These are phyloP conservation scores for Pseudofabraea citricarpa DNA, from an alignment of 2,329 filamentous ascomycete species.

Conservation along the genomic window DNA sequence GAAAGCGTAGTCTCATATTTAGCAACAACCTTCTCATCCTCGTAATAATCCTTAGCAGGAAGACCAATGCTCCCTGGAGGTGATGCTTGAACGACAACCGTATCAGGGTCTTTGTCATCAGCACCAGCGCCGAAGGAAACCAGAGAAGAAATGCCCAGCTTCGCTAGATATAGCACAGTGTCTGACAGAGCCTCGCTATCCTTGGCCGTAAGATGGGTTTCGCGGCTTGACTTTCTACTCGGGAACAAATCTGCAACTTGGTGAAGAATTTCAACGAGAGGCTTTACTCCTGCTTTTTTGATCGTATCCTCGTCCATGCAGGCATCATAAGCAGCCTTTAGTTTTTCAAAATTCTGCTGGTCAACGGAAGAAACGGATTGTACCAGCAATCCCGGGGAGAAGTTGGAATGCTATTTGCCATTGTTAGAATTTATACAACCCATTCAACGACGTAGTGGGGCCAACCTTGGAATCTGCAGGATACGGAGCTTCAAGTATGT, in stretches of 20 bases:
- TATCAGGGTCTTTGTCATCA: constrained; percentile 45
- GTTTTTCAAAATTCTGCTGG: constrained; percentile 59
- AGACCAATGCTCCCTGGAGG: constrained; percentile 47
- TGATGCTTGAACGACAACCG: constrained; percentile 40
- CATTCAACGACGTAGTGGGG: constrained; percentile 9
- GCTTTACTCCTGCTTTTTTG: constrained; percentile 47
- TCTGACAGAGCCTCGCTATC: constrained; percentile 34
- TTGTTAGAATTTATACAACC: constrained; percentile 9
- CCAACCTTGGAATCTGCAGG: constrained; percentile 34
- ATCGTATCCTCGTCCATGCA: constrained; percentile 60
- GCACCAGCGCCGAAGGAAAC: constrained; percentile 22
- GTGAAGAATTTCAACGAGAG: constrained; percentile 51
- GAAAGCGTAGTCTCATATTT: constrained; percentile 43
- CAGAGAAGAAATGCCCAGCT: constrained; percentile 37
- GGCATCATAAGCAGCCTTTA: constrained; percentile 59
- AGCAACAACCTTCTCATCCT: constrained; percentile 45
- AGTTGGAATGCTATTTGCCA: constrained; percentile 43
- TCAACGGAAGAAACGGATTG: constrained; percentile 39
- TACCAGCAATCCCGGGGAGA: constrained; percentile 38
- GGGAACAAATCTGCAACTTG: constrained; percentile 44
- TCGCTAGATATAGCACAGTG: constrained; percentile 41
- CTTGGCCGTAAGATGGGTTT: constrained; percentile 16
- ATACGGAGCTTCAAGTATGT: constrained; percentile 57
- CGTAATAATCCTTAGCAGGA: constrained; percentile 57
- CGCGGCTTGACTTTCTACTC: constrained; percentile 8